Evolutionary conservation across 2,329 filamentous ascomycete species (phyloP).

Genomic region (Claviceps maximensis): DNA sequence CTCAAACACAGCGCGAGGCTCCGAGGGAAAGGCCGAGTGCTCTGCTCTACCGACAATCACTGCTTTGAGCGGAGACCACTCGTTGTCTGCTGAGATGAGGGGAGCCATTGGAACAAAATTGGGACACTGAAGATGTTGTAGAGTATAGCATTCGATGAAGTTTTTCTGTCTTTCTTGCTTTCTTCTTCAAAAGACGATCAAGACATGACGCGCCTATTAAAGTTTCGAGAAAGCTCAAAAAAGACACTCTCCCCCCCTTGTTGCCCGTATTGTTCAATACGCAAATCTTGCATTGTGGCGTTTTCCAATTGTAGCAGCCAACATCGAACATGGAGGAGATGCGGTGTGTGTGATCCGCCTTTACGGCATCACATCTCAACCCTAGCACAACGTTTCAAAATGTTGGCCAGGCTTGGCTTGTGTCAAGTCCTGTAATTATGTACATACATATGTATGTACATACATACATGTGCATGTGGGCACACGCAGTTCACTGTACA

Average conservation of each 20-base stretch:
- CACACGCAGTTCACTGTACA: too few relatives aligned
- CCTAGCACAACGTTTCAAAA: too few relatives aligned
- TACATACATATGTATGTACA: too few relatives aligned
- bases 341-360: too few relatives aligned
- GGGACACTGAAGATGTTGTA: background rate
- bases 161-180: too few relatives aligned
- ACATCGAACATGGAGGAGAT: too few relatives aligned
- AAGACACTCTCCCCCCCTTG: background rate
- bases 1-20: conserved; percentile 12
- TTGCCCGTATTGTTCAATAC: background rate
- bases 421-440: too few relatives aligned
- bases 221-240: background rate
- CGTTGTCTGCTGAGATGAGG: conserved; percentile 11
- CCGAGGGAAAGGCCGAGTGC: conserved; percentile 13
- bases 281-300: background rate
- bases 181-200: background rate
- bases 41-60: conserved; percentile 17
- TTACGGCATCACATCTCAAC: too few relatives aligned
- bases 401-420: too few relatives aligned
- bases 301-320: background rate
- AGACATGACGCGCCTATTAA: background rate
- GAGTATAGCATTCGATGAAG: too few relatives aligned
- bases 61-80: conserved; percentile 14
- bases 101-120: background rate
- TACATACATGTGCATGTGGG: too few relatives aligned